Evolutionary conservation across 2,329 filamentous ascomycete genomes (phyloP).

Genomic region (Xylariaceae sp.): DNA sequence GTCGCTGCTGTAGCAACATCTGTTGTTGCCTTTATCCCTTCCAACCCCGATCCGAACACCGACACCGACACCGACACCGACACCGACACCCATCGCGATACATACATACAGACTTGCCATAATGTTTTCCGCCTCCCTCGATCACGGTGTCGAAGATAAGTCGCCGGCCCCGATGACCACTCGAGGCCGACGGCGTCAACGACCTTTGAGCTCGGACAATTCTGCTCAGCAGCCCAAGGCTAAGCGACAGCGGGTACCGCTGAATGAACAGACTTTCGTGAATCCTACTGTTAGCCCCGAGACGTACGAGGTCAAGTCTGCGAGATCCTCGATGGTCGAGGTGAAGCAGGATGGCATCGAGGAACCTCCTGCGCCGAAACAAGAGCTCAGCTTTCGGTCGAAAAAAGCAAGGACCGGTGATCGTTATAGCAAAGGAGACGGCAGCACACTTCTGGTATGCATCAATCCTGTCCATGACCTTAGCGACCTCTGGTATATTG

Average conservation of each 20-base stretch:
- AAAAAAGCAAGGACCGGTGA: conserved; percentile 67
- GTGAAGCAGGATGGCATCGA: conserved; percentile 53
- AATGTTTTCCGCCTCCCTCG: conserved; percentile 64
- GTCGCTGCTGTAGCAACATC: conserved; percentile 17
- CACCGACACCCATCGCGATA: conserved; percentile 15
- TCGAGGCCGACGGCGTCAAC: conserved; percentile 63
- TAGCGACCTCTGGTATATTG: conserved; percentile 12
- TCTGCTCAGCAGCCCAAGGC: conserved; percentile 62
- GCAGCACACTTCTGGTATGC: conserved; percentile 66
- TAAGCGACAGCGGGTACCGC: conserved; percentile 62
- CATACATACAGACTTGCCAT: conserved; percentile 24
- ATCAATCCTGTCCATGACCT: conserved; percentile 5
- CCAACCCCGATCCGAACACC: conserved; percentile 1
- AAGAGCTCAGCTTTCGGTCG: conserved; percentile 61
- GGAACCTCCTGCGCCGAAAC: conserved; percentile 43
- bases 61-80: conserved; percentile 16
- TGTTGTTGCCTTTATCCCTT: conserved; percentile 3
- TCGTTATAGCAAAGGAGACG: conserved; percentile 67
- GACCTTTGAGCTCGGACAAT: conserved; percentile 59
- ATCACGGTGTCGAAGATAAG: conserved; percentile 47
- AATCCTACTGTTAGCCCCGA: conserved; percentile 55
- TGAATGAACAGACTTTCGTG: conserved; percentile 60
- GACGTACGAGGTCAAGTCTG: conserved; percentile 58
- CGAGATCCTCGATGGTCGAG: conserved; percentile 51
- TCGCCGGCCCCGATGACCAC: conserved; percentile 54